Percentiles rank a stretch among this genome's conserved stretches.
These are phyloP conservation scores for Nakazawaea holstii DNA, from an alignment of 805 yeast species.

Conservation along the genomic window DNA sequence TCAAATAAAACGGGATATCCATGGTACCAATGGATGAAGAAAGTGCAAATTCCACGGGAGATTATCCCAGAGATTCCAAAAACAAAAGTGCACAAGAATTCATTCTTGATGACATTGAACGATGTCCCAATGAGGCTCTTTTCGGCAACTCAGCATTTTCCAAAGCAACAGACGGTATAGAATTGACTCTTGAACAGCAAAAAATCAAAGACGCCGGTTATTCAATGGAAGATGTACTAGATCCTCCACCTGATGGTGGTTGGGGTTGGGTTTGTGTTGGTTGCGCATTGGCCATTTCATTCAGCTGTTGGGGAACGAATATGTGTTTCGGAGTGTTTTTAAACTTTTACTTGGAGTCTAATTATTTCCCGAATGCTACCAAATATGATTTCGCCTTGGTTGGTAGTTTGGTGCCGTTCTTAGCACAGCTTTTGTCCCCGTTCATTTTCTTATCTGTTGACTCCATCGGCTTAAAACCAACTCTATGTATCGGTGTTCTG, in stretches of 20 bases:
- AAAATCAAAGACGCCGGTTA: neutral
- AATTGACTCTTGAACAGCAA: neutral
- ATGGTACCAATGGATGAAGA: too few species aligned
- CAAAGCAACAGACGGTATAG: too few species aligned
- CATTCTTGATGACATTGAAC: too few species aligned
- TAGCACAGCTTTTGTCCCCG: slow-evolving; percentile 62
- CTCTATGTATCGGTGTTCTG: slow-evolving; percentile 37
- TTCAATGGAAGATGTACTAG: slow-evolving; percentile 5
- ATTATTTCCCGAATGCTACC: slow-evolving; percentile 43
- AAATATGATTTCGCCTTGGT: slow-evolving; percentile 48
- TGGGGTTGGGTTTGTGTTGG: slow-evolving; percentile 37
- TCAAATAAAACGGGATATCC: too few species aligned
- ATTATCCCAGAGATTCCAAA: too few species aligned
- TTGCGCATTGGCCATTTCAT: slow-evolving; percentile 25
- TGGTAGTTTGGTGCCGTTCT: slow-evolving; percentile 46
- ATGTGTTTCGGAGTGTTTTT: slow-evolving; percentile 51
- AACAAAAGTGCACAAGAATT: too few species aligned
- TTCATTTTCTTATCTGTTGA: slow-evolving; percentile 41
- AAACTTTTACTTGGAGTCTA: slow-evolving; percentile 35
- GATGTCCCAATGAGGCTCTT: too few species aligned
- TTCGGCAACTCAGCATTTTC: too few species aligned
- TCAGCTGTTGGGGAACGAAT: slow-evolving; percentile 52
- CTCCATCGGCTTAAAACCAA: slow-evolving; percentile 42
- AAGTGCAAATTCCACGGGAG: too few species aligned
- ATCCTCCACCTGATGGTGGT: slow-evolving; percentile 13